Base-by-base conservation (phyloP, 345 rosid genomes). In the Eucalyptus polyanthemos region DNA sequence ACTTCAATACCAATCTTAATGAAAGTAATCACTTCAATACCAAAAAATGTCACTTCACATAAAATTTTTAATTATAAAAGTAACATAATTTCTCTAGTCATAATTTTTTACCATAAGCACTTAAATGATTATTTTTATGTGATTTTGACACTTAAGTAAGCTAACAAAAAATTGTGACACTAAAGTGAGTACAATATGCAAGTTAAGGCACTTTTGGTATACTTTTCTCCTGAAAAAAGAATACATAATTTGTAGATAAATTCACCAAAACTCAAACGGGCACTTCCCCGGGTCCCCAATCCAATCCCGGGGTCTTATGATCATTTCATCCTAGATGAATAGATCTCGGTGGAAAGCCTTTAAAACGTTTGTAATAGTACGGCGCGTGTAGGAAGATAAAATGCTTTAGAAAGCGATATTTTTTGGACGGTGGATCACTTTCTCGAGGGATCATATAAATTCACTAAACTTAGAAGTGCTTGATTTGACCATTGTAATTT, bases 51-150 rank as follows among this genome's bases (percentile, higher is more conserved):
- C 10, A 53, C 58, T 53, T 53, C 5, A 53, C 0, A 53, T 53
- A 53, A 53, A 53, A 19, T 0, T 3, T 19, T 53, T 53, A 7
- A 53, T 53, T 53, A 53, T 53, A 19, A 53, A 53, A 53, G 11
- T 53, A 0, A 53, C 1, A 0, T 53, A 53, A 53, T 53, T 53
- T 53, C 2, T 53, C 2, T 1, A 53, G 22, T 53, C 0, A 53
- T 0, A 3, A 0, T 8, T 19, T 53, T 53, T 53, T 19, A 53
- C 2, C 2, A 0, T 2, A 53, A 11, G 25, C 10, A 53, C 2
- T 53, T 53, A 8, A 53, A 53, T 53, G 58, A 53, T 53, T 53
- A 8, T 19, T 53, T 53, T 53, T 19, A 0, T 53, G 0, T 0
- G 2, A 53, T 19, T 53, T 53, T 53, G 25, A 53, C 25, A 53